Evolutionary conservation across 495 filamentous ascomycete species (phyloP).

Genomic region (Neurospora hispaniola): DNA sequence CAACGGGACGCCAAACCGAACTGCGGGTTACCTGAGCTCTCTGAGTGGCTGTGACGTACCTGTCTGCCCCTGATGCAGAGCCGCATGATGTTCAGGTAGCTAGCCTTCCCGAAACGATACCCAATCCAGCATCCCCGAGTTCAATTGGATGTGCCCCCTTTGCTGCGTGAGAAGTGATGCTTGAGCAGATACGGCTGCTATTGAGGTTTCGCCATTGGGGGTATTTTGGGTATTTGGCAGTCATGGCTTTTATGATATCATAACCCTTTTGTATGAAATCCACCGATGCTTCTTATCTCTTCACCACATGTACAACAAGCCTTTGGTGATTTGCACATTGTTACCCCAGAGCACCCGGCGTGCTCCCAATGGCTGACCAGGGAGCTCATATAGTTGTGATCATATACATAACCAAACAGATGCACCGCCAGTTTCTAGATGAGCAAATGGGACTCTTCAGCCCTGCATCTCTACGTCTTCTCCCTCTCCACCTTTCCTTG

Average conservation of each 20-base stretch:
- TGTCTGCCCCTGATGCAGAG: background rate
- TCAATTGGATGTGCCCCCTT: background rate
- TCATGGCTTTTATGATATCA: background rate
- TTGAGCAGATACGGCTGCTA: background rate
- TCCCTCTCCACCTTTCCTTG: slow-evolving; percentile 20
- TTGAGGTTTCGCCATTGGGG: background rate
- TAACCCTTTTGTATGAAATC: background rate
- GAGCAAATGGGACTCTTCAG: slow-evolving; percentile 4
- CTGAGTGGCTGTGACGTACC: background rate
- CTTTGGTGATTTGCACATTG: background rate
- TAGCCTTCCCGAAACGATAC: background rate
- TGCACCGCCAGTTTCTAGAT: background rate
- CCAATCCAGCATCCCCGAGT: background rate
- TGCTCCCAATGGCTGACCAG: background rate
- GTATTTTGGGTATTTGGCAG: background rate
- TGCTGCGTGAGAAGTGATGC: background rate
- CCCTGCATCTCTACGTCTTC: slow-evolving; percentile 37
- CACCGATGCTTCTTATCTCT: too few species aligned
- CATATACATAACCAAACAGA: background rate
- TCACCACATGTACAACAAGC: background rate
- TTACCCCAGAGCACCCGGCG: background rate
- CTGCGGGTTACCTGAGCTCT: background rate
- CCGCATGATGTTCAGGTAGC: background rate
- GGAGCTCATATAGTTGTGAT: background rate
- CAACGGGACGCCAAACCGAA: background rate